Evolutionary conservation across 2,329 filamentous ascomycete species (phyloP), one percentile per base, ranked within the genome.

Genomic region (Cytospora leucostoma): DNA sequence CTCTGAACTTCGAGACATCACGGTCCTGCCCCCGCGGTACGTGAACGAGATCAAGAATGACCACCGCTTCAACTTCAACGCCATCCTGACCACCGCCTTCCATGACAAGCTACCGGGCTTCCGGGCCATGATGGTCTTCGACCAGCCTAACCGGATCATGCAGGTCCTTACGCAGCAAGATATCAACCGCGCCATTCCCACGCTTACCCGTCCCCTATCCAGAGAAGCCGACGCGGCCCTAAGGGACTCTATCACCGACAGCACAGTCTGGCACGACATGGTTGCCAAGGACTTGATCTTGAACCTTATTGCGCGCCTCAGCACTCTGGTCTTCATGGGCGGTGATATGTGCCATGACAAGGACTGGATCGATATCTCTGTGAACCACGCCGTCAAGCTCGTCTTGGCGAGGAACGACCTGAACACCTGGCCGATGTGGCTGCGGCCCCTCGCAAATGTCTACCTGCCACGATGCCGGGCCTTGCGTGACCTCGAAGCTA

Each of bases 361-460:
- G 1, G 52, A 62, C 44, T 84, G 81, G 81, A 74, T 83, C 32
- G 70, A 77, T 1, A 53, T 61, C 19, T 33, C 2, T 2, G 35
- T 55, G 13, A 33, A 33, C 3, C 57, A 52, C 7, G 49, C 53
- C 12, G 32, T 61, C 13, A 21, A 19, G 13, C 4, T 44, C 2
- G 17, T 61, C 4, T 7, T 55, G 37, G 38, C 51, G 3, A 17
- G 3, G 3, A 19, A 37, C 8, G 32, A n/a, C 6, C 35, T 61
- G 13, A 11, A n/a, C 10, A 7, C n/a, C 8, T 55, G 27, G 8
- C 58, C 51, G 27, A 32, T 17, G n/a, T 60, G 58, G 58, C 27
- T 60, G 21, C 37, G 35, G 38, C 37, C 50, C 19, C 11, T 60
- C 8, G 58, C 50, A n/a, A 54, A 54, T n/a, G 17, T 47, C 40